Percentiles rank a stretch among this genome's conserved stretches.
These are phyloP conservation scores for Fusarium acutatum DNA, from an alignment of 2,329 filamentous ascomycete species.

Conservation along the genomic window DNA sequence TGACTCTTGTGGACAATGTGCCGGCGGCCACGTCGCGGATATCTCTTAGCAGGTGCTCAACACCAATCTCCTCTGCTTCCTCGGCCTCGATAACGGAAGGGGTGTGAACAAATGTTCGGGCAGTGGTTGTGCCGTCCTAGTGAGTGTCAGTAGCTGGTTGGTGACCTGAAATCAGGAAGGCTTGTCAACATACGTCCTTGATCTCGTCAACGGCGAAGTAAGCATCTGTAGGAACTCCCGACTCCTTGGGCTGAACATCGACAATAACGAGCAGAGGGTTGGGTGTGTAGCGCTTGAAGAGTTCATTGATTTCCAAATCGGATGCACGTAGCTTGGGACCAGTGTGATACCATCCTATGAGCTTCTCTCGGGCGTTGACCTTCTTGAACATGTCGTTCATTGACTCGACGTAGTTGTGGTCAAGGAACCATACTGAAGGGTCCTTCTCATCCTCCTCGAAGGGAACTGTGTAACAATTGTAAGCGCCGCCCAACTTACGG, in stretches of 20 bases:
- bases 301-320: constrained; percentile 98
- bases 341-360: constrained; percentile 99
- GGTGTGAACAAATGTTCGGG: constrained; percentile 97
- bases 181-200: constrained; percentile 79
- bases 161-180: neutral
- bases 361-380: constrained; percentile 97
- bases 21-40: constrained; percentile 98
- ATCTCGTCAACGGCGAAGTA: constrained; percentile 99
- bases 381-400: constrained; percentile 99
- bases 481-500: constrained; percentile 17
- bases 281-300: constrained; percentile 98
- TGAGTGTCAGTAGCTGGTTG: constrained; percentile 3
- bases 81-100: constrained; percentile 98
- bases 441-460: constrained; percentile 99
- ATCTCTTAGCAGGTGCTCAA: constrained; percentile 96
- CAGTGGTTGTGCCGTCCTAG: constrained; percentile 95
- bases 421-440: constrained; percentile 97
- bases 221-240: constrained; percentile 95
- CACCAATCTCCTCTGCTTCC: constrained; percentile 98
- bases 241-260: constrained; percentile 97
- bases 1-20: constrained; percentile 95
- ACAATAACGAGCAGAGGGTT: constrained; percentile 97
- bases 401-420: constrained; percentile 98
- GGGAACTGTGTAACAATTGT: constrained; percentile 69
- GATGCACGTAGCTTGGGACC: constrained; percentile 96